Evolutionary conservation across 306 rosid species (phyloP).

Genomic region (Carpinus fangiana): DNA sequence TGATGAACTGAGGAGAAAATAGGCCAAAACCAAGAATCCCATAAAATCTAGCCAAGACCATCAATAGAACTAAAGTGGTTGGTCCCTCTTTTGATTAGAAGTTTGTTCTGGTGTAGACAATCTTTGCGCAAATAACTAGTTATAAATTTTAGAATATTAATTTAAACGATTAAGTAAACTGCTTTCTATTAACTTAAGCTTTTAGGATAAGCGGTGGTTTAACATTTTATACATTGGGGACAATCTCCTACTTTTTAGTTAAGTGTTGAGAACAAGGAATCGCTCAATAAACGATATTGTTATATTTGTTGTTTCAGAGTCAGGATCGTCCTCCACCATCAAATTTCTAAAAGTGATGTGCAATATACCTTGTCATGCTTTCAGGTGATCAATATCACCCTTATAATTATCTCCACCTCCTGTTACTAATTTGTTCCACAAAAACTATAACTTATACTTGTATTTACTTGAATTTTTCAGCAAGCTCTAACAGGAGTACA

Average conservation of each 20-base stretch:
- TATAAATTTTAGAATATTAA: neutral
- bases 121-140: neutral
- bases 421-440: neutral
- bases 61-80: neutral
- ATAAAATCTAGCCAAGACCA: neutral
- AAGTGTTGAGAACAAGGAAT: neutral
- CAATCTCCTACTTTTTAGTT: neutral
- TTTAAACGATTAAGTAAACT: no score
- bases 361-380: conserved; percentile 74
- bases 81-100: neutral
- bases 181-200: no score
- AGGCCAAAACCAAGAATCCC: neutral
- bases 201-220: neutral
- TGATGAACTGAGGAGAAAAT: neutral
- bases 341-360: conserved; percentile 70
- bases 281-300: neutral
- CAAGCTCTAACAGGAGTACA: conserved; percentile 46
- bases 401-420: no score
- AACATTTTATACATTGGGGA: neutral
- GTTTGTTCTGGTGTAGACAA: neutral
- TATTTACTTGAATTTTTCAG: conserved; percentile 42
- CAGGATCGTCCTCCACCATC: conserved; percentile 86
- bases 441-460: neutral
- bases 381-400: conserved; percentile 50
- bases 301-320: conserved; percentile 46